Evolutionary conservation across 192 early-diverging fungal species (phyloP).

Genomic region (Phlyctochytrium bullatum): DNA sequence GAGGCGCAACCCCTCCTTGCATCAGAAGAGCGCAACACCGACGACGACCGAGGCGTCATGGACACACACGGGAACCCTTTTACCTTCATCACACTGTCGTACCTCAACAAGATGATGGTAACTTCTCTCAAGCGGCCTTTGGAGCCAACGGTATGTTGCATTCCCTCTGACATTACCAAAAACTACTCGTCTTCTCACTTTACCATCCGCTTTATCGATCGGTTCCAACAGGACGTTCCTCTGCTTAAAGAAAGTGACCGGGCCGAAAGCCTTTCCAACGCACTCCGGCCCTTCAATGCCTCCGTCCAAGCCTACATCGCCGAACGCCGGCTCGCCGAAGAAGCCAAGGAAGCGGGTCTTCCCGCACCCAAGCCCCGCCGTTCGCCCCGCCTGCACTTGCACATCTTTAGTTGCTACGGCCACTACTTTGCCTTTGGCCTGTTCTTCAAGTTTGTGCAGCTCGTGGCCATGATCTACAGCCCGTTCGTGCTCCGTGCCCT

Average conservation of each 20-base stretch:
- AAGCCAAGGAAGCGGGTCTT: background rate
- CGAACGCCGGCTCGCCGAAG: no score
- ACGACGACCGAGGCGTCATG: background rate
- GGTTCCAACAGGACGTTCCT: background rate
- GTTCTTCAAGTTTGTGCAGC: background rate
- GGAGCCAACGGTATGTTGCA: background rate
- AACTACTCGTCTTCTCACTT: no score
- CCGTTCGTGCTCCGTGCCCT: conserved; percentile 19
- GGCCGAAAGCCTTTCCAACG: background rate
- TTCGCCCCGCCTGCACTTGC: background rate
- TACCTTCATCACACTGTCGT: conserved; percentile 8
- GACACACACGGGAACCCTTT: background rate
- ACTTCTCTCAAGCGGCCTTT: background rate
- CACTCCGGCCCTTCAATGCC: background rate
- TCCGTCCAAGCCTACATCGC: background rate
- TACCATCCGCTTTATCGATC: background rate
- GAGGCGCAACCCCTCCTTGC: no score
- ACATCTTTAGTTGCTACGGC: conserved; percentile 2
- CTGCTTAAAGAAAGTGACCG: background rate
- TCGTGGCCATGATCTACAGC: background rate
- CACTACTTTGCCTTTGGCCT: background rate
- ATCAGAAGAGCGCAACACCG: no score
- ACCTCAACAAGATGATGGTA: conserved; percentile 9
- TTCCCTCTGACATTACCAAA: background rate
- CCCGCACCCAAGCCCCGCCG: background rate